Percentiles rank a stretch among this genome's conserved stretches.
These are phyloP conservation scores for Ogataea parapolymorpha DNA, from an alignment of 805 yeast genomes.

Conservation along the genomic window DNA sequence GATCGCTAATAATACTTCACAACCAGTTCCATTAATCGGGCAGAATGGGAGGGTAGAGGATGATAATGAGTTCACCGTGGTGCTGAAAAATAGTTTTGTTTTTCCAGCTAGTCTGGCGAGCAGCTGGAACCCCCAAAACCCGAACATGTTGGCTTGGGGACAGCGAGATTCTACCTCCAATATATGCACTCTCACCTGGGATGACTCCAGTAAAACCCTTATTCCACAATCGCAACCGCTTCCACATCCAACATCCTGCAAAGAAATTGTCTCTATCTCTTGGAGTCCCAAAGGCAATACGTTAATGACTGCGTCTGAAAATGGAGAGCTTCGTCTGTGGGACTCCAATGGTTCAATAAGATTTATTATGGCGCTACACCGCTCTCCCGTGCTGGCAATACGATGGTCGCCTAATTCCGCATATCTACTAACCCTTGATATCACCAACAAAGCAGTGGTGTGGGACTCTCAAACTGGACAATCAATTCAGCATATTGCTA, in stretches of 20 bases:
- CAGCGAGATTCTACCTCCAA: slow-evolving; percentile 30
- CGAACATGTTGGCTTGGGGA: slow-evolving; percentile 52
- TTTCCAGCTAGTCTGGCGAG: slow-evolving; percentile 45
- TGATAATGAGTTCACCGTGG: slow-evolving; percentile 32
- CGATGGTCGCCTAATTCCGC: slow-evolving; percentile 59
- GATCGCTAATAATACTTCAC: not conserved
- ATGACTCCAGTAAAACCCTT: slow-evolving; percentile 13
- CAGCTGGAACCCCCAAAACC: slow-evolving; percentile 54
- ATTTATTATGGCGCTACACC: slow-evolving; percentile 51
- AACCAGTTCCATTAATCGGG: not conserved
- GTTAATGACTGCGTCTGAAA: slow-evolving; percentile 59
- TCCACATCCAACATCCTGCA: slow-evolving; percentile 24
- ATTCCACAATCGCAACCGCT: slow-evolving; percentile 16
- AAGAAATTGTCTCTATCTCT: slow-evolving; percentile 32
- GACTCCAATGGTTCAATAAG: slow-evolving; percentile 62
- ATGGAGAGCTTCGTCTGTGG: slow-evolving; percentile 83
- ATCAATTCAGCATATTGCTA: slow-evolving; percentile 45
- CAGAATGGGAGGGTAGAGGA: slow-evolving; percentile 1
- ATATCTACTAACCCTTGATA: slow-evolving; percentile 58
- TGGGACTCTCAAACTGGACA: slow-evolving; percentile 65
- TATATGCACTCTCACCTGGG: slow-evolving; percentile 25
- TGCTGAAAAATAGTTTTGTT: slow-evolving; percentile 36
- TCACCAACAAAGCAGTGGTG: slow-evolving; percentile 47
- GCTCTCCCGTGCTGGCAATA: slow-evolving; percentile 51
- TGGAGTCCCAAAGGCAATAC: slow-evolving; percentile 70